Evolutionary conservation across 177 flowering plant genomes (phyloP).

Genomic region (Telopea speciosissima): DNA sequence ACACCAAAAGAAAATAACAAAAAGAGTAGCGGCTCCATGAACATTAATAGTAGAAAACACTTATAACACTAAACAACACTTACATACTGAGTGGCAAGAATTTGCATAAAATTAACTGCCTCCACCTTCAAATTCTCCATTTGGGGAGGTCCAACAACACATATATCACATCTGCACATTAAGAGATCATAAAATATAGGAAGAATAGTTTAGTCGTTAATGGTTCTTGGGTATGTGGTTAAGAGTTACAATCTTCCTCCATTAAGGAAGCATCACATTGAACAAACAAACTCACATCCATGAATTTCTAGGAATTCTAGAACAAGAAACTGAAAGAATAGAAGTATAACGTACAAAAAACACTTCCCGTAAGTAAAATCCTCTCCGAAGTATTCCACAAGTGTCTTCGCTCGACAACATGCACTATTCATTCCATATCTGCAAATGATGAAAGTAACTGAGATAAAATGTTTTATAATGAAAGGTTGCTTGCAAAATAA

Average conservation of each 20-base stretch:
- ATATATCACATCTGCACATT: constrained; percentile 82
- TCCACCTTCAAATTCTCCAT: constrained; percentile 57
- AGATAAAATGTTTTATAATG: neutral
- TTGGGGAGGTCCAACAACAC: constrained; percentile 65
- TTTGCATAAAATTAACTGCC: constrained; percentile 46
- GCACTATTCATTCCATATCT: constrained; percentile 86
- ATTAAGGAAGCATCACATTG: neutral
- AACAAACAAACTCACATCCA: constrained; percentile 2
- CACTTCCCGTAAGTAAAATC: constrained; percentile 48
- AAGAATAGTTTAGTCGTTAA: neutral
- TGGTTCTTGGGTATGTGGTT: neutral
- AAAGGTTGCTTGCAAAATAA: neutral
- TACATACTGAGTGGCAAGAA: constrained; percentile 45
- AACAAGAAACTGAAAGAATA: constrained; percentile 7
- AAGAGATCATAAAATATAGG: neutral
- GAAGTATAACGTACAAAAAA: constrained; percentile 43
- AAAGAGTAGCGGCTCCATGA: neutral
- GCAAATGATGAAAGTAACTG: constrained; percentile 16
- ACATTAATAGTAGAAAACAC: neutral
- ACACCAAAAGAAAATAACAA: neutral
- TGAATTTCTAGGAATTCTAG: neutral
- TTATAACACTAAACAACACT: constrained; percentile 34
- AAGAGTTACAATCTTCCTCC: neutral
- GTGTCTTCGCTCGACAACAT: constrained; percentile 68
- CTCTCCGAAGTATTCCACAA: constrained; percentile 90